phyloP scores from a whole-genome alignment of 2,329 filamentous ascomycete species.

The Chaetomiaceae sp. region DNA sequence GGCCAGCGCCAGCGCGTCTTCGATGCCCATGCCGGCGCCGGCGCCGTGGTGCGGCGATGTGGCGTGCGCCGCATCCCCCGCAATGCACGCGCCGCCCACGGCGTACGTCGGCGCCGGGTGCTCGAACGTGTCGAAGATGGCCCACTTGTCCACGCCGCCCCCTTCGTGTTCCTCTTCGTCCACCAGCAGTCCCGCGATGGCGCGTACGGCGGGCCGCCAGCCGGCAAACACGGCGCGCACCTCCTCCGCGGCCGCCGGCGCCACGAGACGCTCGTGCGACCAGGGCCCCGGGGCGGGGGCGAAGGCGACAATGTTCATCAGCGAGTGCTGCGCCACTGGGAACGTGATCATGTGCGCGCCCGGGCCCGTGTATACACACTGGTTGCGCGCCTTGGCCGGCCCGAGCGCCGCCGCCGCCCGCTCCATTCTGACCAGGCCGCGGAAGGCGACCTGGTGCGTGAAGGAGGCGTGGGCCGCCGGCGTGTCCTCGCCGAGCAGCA shows the following conservation, averaged over 20 bases:
- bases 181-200: conserved; percentile 38
- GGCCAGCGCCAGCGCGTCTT: conserved; percentile 44
- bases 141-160: conserved; percentile 47
- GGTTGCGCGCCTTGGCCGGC: conserved; percentile 40
- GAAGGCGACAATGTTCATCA: conserved; percentile 52
- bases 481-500: conserved; percentile 44
- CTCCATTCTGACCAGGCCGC: conserved; percentile 41
- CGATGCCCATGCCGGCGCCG: conserved; percentile 50
- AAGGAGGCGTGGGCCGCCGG: conserved; percentile 43
- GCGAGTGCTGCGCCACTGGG: conserved; percentile 50
- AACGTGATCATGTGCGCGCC: conserved; percentile 55
- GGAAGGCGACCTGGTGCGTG: conserved; percentile 55
- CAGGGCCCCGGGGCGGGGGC: conserved; percentile 16
- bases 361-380: conserved; percentile 52
- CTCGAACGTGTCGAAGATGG: conserved; percentile 46
- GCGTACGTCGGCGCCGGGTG: conserved; percentile 40
- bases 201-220: conserved; percentile 36
- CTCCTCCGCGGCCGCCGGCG: conserved; percentile 35
- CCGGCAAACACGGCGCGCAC: conserved; percentile 34
- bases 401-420: conserved; percentile 46
- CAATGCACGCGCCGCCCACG: conserved; percentile 39
- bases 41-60: conserved; percentile 49
- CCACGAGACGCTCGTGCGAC: conserved; percentile 25
- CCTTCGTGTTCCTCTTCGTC: conserved; percentile 38
- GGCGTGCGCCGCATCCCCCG: conserved; percentile 54